Base-by-base conservation (phyloP, 2,329 filamentous ascomycete species). In the Metarhizium humberi region DNA sequence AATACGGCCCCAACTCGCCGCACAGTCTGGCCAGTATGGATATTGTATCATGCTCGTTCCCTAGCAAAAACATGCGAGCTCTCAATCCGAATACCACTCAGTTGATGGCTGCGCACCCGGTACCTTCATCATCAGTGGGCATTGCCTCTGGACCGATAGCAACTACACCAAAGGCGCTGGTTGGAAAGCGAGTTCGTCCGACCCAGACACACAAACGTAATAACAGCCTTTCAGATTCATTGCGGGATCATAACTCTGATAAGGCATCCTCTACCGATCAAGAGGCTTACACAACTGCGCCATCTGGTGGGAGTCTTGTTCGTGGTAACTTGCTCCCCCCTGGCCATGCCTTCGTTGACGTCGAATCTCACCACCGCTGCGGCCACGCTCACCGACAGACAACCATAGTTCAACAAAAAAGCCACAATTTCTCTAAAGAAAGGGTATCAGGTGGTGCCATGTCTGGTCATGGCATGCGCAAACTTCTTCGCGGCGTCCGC, bases 291-390 rank as follows among this genome's bases (percentile, higher is more conserved):
- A 77, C 86, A 59, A 78, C 84, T 10, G 75, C 85, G 25, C 83
- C 87, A 13, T 86, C 90, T 63, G 85, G 87, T 4, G 90, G 92
- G 10, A 92, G 88, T 60, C 80, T 99, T 42, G 92, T 97, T 20
- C 83, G 92, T 52, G 94, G 94, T 14, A 89, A 91, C 56, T 67
- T 96, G 6, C 81, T 95, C 58, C 89, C 91, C 16, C 94, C 92
- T 1, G 83, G 82, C 0, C 88, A 94, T 58, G 84, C 92, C 0
- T 90, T 88, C 66, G 87, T 96, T 45, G 84, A 92, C 47, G 74
- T 85, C 40, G 72, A 84, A 53, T 74, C 80, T 6, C 77, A 80
- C 6, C 75, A 74, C 50, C 77, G 77, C 3, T 68, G 68, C 16
- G 71, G 72, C 14, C 72, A 71, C 30, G 62, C 67, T n/a, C 73